Evolutionary conservation across 257 asterid species (phyloP).

Genomic region (Fraxinus anomala): DNA sequence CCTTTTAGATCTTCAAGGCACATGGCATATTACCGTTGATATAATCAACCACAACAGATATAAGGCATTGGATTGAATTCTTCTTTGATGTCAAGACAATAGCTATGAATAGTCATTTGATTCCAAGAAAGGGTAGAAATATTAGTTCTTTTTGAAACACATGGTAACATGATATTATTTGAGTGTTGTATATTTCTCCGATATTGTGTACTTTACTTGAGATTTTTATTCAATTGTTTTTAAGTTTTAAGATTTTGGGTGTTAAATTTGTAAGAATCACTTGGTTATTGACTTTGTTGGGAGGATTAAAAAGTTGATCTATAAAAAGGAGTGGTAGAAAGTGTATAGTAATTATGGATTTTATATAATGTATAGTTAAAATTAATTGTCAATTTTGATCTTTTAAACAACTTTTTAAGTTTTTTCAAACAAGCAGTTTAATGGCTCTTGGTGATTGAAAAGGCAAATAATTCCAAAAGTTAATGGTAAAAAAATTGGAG

Average conservation of each 20-base stretch:
- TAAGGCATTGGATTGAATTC: neutral
- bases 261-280: neutral
- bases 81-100: neutral
- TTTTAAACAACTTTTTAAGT: too few relatives aligned
- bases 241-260: too few relatives aligned
- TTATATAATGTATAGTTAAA: too few relatives aligned
- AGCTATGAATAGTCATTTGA: neutral
- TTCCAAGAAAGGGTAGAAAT: neutral
- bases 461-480: neutral
- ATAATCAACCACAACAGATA: neutral
- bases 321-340: too few relatives aligned
- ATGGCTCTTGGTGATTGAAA: too few relatives aligned
- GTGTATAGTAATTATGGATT: too few relatives aligned
- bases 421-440: too few relatives aligned
- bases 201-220: neutral
- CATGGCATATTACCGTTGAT: constrained; percentile 85
- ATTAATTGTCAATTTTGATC: too few relatives aligned
- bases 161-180: neutral
- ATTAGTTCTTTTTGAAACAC: neutral
- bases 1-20: constrained; percentile 87
- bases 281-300: too few relatives aligned
- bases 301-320: too few relatives aligned
- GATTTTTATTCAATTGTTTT: neutral
- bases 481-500: neutral
- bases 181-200: neutral